These are phyloP conservation scores for Danielia reshetovae DNA, from an alignment of 805 yeast genomes.

Conservation along the genomic window DNA sequence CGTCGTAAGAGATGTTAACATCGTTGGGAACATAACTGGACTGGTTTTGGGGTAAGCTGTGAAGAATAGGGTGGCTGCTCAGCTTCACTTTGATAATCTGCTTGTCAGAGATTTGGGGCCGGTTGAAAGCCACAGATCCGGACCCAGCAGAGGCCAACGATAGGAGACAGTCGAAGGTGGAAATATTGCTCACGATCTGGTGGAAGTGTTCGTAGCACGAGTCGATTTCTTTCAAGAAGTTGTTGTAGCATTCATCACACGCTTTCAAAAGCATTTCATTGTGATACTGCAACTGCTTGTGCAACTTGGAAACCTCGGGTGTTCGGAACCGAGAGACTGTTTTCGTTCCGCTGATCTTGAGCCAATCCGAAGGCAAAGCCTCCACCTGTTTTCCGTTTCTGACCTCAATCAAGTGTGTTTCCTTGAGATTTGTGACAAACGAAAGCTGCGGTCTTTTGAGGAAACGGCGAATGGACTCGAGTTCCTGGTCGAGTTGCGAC, in stretches of 20 bases:
- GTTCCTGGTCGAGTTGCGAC: slow-evolving; percentile 46
- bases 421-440: slow-evolving; percentile 55
- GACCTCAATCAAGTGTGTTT: slow-evolving; percentile 75
- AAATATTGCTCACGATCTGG: slow-evolving; percentile 9
- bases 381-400: slow-evolving; percentile 52
- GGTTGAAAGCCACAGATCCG: slow-evolving; percentile 2
- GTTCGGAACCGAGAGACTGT: slow-evolving; percentile 70
- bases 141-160: slow-evolving; percentile 10
- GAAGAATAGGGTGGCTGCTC: slow-evolving; percentile 68
- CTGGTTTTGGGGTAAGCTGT: slow-evolving; percentile 34
- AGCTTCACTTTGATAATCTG: slow-evolving; percentile 45
- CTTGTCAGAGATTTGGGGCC: slow-evolving; percentile 34
- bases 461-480: slow-evolving; percentile 40
- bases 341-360: slow-evolving; percentile 66
- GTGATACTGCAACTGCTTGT: slow-evolving; percentile 55
- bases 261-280: slow-evolving; percentile 48
- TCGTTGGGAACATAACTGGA: slow-evolving; percentile 63
- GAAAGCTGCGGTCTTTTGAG: slow-evolving; percentile 56
- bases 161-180: slow-evolving; percentile 15
- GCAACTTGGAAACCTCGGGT: slow-evolving; percentile 49
- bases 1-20: slow-evolving; percentile 43
- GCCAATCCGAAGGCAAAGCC: slow-evolving; percentile 69
- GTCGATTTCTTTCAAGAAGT: slow-evolving; percentile 36
- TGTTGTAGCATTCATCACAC: slow-evolving; percentile 45
- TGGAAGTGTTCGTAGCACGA: slow-evolving; percentile 27